Conservation (phyloP, 2,329 filamentous ascomycete genomes). For the Apiospora marii region DNA sequence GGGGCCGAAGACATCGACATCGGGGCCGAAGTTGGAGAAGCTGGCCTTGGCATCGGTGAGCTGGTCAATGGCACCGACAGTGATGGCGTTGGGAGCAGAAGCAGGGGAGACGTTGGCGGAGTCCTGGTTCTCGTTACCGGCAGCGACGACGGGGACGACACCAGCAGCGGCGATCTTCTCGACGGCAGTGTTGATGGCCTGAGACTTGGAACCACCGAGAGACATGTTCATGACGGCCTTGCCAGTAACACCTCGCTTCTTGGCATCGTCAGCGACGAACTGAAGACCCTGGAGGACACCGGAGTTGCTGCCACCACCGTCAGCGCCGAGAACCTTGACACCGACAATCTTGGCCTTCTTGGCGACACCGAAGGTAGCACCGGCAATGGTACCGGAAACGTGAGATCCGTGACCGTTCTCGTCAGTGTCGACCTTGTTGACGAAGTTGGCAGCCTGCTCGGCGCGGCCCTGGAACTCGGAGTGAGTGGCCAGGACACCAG, state of each 20-base stretch:
- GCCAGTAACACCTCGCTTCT: conserved; percentile 50
- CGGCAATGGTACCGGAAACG: conserved; percentile 68
- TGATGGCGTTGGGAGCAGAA: conserved; percentile 63
- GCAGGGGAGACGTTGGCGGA: conserved; percentile 60
- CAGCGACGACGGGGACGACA: conserved; percentile 65
- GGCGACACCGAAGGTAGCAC: conserved; percentile 67
- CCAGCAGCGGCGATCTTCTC: conserved; percentile 56
- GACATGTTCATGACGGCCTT: conserved; percentile 72
- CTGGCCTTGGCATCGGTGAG: conserved; percentile 54
- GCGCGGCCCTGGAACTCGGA: conserved; percentile 64
- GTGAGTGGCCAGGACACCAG: conserved; percentile 66
- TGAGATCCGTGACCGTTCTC: conserved; percentile 71
- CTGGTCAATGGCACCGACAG: conserved; percentile 66
- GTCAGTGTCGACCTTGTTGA: conserved; percentile 54
- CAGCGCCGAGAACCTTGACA: conserved; percentile 67
- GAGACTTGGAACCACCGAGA: conserved; percentile 58
- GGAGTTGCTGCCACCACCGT: conserved; percentile 56
- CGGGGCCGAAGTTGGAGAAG: conserved; percentile 61
- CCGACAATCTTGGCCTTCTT: conserved; percentile 63
- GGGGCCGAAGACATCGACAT: conserved; percentile 64
- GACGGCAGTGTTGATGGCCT: conserved; percentile 63
- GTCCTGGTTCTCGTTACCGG: conserved; percentile 65
- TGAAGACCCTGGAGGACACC: conserved; percentile 67
- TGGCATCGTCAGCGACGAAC: conserved; percentile 59
- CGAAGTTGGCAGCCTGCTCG: conserved; percentile 59